A percentile compares a stretch with the other conserved stretches of the same genome.
Conservation (phyloP, 306 rosid genomes). For the Malus sylvestris region DNA sequence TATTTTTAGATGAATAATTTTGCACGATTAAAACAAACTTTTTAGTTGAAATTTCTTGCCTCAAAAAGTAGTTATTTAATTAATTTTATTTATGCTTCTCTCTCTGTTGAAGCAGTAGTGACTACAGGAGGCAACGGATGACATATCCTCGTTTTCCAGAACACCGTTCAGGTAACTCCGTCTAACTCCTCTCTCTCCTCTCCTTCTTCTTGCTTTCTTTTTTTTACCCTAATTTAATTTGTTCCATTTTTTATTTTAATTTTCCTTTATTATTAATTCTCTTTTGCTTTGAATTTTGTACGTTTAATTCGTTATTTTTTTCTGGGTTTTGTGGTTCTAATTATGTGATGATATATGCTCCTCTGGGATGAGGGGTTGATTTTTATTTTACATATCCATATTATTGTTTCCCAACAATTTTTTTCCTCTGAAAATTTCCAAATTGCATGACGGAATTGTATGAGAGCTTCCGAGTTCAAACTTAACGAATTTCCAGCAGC, state of each 20-base stretch:
- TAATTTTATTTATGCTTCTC: not conserved
- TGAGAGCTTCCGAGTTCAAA: not conserved
- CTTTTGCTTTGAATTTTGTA: not conserved
- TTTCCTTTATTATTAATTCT: not conserved
- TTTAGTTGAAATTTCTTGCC: not conserved
- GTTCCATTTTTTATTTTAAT: not conserved
- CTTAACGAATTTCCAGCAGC: not conserved
- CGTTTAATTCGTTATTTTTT: not conserved
- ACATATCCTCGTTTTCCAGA: not conserved
- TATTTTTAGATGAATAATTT: not conserved
- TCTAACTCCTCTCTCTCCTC: not conserved
- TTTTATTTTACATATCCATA: not conserved
- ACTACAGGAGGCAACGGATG: not conserved
- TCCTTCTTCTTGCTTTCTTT: not conserved
- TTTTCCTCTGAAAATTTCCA: not conserved
- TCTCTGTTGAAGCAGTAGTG: not conserved
- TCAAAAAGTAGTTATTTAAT: not conserved
- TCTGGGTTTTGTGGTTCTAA: conserved; percentile 2
- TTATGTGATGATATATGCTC: not conserved
- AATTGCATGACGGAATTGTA: not conserved
- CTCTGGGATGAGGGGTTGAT: not conserved
- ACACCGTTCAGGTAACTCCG: conserved; percentile 1
- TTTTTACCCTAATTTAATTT: not conserved
- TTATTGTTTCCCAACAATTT: not conserved
- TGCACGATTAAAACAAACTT: not conserved